A percentile compares a stretch with the other conserved stretches of the same genome.
Evolutionary conservation across 2,329 filamentous ascomycete genomes (phyloP).

Genomic region (Fusarium mangiferae): DNA sequence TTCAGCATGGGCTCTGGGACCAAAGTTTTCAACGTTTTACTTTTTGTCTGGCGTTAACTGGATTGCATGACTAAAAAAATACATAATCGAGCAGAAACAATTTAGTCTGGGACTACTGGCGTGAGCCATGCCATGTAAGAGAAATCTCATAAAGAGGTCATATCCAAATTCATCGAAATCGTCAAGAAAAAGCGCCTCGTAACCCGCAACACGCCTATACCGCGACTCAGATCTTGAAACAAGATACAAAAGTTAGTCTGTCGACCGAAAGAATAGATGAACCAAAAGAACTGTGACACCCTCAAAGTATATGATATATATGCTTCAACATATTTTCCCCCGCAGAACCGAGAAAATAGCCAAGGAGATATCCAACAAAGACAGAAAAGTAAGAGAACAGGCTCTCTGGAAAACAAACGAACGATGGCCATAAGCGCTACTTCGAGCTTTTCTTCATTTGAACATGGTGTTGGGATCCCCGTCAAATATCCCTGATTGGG

Average conservation of each 20-base stretch:
- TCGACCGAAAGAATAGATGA: not conserved
- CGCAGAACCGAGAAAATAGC: not conserved
- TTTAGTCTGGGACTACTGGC: not conserved
- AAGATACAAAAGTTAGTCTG: not conserved
- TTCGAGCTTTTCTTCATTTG: not conserved
- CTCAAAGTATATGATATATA: not conserved
- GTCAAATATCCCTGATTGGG: not conserved
- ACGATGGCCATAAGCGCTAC: not conserved
- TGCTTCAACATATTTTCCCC: not conserved
- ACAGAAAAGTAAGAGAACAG: not conserved
- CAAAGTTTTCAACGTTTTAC: not conserved
- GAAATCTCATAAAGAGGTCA: not conserved
- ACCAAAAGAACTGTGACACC: not conserved
- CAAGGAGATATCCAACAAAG: not conserved
- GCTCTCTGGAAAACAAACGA: not conserved
- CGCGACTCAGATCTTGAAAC: not conserved
- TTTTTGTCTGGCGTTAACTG: not conserved
- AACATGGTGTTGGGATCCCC: slow-evolving; percentile 10
- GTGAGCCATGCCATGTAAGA: not conserved
- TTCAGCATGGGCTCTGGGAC: not conserved
- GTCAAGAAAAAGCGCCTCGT: not conserved
- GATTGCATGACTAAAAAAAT: not conserved
- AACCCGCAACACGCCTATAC: not conserved
- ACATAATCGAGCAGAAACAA: not conserved
- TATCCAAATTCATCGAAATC: not conserved